phyloP scores from a whole-genome alignment of 352 stramenopile genomes.

The Phytopythium litorale region DNA sequence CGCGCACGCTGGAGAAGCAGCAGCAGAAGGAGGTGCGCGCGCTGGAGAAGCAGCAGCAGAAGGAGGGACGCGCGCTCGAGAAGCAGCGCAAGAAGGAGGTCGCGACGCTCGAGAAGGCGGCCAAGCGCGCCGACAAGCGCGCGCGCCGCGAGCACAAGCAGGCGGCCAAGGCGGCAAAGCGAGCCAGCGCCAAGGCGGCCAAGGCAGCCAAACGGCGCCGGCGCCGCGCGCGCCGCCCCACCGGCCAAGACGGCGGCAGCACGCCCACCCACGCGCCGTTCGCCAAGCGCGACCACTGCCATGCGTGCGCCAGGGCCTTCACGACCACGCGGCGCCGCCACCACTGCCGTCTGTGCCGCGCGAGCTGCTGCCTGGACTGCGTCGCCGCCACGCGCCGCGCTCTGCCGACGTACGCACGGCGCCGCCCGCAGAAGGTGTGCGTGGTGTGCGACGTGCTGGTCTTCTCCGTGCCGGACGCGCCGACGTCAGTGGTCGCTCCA shows the following conservation, averaged over 20 bases:
- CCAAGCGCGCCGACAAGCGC: slow-evolving; percentile 15
- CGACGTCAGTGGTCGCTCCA: neutral
- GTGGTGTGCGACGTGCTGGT: slow-evolving; percentile 45
- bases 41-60: slow-evolving; percentile 14
- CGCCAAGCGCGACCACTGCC: slow-evolving; percentile 28
- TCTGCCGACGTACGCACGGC: slow-evolving; percentile 30
- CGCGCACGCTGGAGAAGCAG: slow-evolving; percentile 9
- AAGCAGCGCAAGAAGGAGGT: slow-evolving; percentile 9
- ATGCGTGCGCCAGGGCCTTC: slow-evolving; percentile 41
- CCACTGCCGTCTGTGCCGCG: slow-evolving; percentile 63
- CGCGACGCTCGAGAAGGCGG: slow-evolving; percentile 7
- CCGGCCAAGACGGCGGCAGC: neutral
- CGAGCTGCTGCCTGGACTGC: slow-evolving; percentile 56
- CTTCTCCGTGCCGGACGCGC: slow-evolving; percentile 9
- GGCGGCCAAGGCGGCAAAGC: slow-evolving; percentile 7
- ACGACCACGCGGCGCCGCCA: slow-evolving; percentile 34
- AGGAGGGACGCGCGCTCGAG: slow-evolving; percentile 6
- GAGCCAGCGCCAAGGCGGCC: slow-evolving; percentile 13
- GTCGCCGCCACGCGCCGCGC: slow-evolving; percentile 28
- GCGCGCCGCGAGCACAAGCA: slow-evolving; percentile 8
- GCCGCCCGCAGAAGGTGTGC: slow-evolving; percentile 57
- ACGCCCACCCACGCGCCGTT: slow-evolving; percentile 15
- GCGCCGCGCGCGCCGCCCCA: slow-evolving; percentile 5
- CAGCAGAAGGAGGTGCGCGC: slow-evolving; percentile 14
- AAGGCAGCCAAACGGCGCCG: slow-evolving; percentile 16